phyloP scores from a whole-genome alignment of 768 basidiomycete species.

The Serendipita sp. region DNA sequence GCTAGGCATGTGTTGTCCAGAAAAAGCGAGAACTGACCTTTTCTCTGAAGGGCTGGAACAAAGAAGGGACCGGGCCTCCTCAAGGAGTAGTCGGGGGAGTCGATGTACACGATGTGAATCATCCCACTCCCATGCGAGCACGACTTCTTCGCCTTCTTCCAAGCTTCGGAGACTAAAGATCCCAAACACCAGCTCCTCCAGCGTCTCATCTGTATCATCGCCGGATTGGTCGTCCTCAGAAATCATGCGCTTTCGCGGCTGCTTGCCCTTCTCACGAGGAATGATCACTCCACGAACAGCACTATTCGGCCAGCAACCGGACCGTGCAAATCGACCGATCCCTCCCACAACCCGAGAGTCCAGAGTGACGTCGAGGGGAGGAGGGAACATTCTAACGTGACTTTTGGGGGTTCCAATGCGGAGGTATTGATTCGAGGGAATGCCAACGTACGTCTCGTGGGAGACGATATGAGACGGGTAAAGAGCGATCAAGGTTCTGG shows the following conservation, averaged over 20 bases:
- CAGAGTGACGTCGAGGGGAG: constrained; percentile 60
- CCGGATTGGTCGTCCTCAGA: constrained; percentile 10
- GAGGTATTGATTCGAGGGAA: neutral
- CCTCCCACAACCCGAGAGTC: constrained; percentile 61
- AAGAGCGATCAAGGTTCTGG: constrained; percentile 42
- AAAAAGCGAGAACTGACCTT: neutral
- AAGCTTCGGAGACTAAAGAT: constrained; percentile 67
- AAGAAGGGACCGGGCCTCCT: neutral
- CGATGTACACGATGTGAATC: constrained; percentile 73
- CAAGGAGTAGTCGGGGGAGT: constrained; percentile 36
- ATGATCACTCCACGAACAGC: constrained; percentile 40
- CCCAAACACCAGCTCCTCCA: constrained; percentile 41
- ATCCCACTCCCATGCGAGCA: constrained; percentile 94
- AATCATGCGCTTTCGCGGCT: constrained; percentile 7
- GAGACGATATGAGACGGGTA: constrained; percentile 49
- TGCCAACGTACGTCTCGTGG: constrained; percentile 42
- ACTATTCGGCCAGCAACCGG: constrained; percentile 50
- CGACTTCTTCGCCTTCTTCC: constrained; percentile 65
- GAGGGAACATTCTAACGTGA: constrained; percentile 61
- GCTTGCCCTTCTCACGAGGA: constrained; percentile 12
- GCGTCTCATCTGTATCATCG: constrained; percentile 17
- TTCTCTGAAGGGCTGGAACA: neutral
- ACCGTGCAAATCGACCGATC: constrained; percentile 43
- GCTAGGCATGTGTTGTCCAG: neutral
- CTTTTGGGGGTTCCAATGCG: constrained; percentile 60